Evolutionary conservation across 2,329 filamentous ascomycete genomes (phyloP).

Genomic region (Paracorniculantispora psalliotae): DNA sequence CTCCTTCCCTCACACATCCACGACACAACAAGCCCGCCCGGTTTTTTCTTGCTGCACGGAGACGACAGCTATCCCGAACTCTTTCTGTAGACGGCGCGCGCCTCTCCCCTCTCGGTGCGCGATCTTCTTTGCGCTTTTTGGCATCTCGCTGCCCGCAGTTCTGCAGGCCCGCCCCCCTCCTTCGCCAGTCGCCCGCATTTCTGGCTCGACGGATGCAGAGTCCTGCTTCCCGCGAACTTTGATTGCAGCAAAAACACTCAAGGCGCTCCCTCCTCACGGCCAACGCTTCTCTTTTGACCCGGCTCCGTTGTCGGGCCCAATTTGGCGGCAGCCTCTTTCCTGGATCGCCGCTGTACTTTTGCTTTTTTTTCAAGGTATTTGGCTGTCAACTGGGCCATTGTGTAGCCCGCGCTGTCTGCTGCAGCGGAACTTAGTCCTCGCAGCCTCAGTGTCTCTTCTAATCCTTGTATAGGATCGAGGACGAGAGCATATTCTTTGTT

Average conservation of each 20-base stretch:
- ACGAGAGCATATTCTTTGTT: not conserved
- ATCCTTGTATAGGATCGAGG: constrained; percentile 2
- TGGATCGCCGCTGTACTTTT: not conserved
- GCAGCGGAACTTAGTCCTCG: not conserved
- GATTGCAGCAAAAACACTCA: not conserved
- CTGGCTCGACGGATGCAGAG: not conserved
- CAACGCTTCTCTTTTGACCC: not conserved
- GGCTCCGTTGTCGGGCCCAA: not conserved
- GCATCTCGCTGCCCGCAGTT: too few relatives aligned
- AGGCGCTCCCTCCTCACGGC: not conserved
- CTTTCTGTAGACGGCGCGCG: not conserved
- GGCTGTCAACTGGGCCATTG: not conserved
- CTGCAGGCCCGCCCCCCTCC: not conserved
- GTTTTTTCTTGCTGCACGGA: not conserved
- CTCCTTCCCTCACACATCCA: not conserved
- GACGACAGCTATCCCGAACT: not conserved
- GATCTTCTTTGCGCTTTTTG: not conserved
- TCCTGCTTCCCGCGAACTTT: not conserved
- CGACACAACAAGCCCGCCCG: not conserved
- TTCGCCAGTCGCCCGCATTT: not conserved
- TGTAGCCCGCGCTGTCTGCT: not conserved
- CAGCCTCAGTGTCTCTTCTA: not conserved
- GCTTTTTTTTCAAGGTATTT: not conserved
- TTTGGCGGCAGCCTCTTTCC: not conserved
- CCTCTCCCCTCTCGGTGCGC: not conserved